Evolutionary conservation across 1,139 yeast species (phyloP), one percentile per base, ranked within the genome.

Genomic region (Candida pseudoviswanathii): DNA sequence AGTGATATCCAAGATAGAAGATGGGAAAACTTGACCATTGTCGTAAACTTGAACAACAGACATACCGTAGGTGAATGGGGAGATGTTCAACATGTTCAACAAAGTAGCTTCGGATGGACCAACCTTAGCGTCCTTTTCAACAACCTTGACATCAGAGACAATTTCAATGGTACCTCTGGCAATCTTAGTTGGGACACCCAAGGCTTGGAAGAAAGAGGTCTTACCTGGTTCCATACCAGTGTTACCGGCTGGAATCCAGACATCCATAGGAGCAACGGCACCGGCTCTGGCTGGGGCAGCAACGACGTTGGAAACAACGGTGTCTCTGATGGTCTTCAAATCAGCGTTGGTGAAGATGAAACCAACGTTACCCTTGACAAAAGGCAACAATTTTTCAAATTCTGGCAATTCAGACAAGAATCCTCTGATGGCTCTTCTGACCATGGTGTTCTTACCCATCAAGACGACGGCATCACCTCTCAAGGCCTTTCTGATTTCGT

Each of bases 171-270:
- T 90, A 94, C 99, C 99, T 89, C 99, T 92, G 80, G 97, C 95
- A 91, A 94, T 94, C 95, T 94, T 94, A 89, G 99, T 94, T 85
- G 99, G 99, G 72, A 94, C 97, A 89, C 98, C 98, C 71, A 94
- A 87, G 75, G 99, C 99, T 86, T 94, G 99, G 98, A 94, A 94
- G 96, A 94, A 94, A 75, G 99, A 94, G 72, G 99, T 94, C 91
- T 94, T 94, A 86, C 98, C 98, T 78, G 99, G 99, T 83, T 94
- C 99, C 97, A 95, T 92, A 88, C 99, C 98, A 67, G 99, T 94
- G 97, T 94, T 95, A 80, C 96, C 96, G 67, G 98, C 98, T 76
- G 96, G 96, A 67, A 94, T 88, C 86, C 85, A 89, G 71, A 94
- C 98, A 71, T 92, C 97, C 75, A 77, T 86, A 77, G 98, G 99